A percentile compares a stretch with the other conserved stretches of the same genome.
Evolutionary conservation across 495 filamentous ascomycete genomes (phyloP).

Genomic region (Neurospora hispaniola): DNA sequence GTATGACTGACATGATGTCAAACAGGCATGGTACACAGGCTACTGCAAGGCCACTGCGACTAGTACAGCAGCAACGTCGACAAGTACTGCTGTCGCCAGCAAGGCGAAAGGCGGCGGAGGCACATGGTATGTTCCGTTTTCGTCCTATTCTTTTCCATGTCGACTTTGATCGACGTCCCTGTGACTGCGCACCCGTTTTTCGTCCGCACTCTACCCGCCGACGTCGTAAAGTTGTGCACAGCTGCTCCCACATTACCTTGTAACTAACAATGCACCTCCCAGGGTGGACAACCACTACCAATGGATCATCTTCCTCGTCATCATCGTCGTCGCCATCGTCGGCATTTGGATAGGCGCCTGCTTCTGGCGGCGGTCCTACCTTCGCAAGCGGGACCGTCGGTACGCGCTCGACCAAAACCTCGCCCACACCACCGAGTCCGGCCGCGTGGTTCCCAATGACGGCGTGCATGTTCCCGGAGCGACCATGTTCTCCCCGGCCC

Average conservation of each 20-base stretch:
- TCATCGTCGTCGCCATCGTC: conserved; percentile 39
- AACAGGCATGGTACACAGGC: conserved; percentile 34
- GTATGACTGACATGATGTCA: not conserved
- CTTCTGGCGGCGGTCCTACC: conserved; percentile 40
- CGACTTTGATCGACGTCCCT: too few relatives aligned
- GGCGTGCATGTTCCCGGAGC: conserved; percentile 19
- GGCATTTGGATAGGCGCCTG: conserved; percentile 45
- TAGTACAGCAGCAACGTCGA: conserved; percentile 11
- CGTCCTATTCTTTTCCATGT: not conserved
- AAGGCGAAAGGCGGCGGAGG: conserved; percentile 11
- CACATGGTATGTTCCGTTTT: conserved; percentile 15
- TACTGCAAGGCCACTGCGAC: conserved; percentile 25
- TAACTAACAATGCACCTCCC: not conserved
- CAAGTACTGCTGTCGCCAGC: conserved; percentile 9
- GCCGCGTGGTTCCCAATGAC: conserved; percentile 19
- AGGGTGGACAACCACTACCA: conserved; percentile 42
- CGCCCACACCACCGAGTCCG: conserved; percentile 19
- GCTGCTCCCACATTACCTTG: not conserved
- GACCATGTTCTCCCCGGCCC: conserved; percentile 25
- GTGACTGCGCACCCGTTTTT: not conserved
- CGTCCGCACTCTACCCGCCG: not conserved
- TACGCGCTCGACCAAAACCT: conserved; percentile 35
- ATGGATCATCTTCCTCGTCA: conserved; percentile 47
- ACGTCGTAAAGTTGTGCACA: not conserved
- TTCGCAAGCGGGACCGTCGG: conserved; percentile 39